A percentile compares a stretch with the other conserved stretches of the same genome.
Evolutionary conservation across 176 grass and related monocot genomes (phyloP).

Genomic region (Zoysia pacifica): DNA sequence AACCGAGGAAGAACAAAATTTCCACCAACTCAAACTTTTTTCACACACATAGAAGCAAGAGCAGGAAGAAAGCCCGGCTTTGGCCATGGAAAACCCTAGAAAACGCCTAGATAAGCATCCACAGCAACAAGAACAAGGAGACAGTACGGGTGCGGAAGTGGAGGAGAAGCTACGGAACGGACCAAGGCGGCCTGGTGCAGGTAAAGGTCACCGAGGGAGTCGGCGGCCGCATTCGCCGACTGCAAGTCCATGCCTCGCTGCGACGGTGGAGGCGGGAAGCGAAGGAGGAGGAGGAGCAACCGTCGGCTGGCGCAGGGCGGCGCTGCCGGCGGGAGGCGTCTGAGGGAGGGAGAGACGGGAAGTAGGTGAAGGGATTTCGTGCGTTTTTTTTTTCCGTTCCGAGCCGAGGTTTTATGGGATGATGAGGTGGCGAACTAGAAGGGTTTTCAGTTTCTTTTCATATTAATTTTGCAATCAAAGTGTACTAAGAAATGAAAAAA

Average conservation of each 20-base stretch:
- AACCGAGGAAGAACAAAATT: background rate
- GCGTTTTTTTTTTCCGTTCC: constrained; percentile 3
- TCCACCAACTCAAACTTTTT: background rate
- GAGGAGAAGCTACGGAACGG: constrained; percentile 4
- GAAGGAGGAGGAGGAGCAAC: background rate
- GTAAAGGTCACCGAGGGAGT: constrained; percentile 35
- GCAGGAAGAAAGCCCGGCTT: background rate
- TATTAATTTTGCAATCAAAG: background rate
- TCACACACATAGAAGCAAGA: background rate
- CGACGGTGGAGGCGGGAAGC: background rate
- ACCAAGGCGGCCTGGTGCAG: constrained; percentile 44
- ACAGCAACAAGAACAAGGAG: background rate
- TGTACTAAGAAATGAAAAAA: background rate
- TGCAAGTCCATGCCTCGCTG: constrained; percentile 46
- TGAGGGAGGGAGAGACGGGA: background rate
- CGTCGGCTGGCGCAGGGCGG: constrained; percentile 19
- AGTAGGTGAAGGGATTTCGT: constrained; percentile 37
- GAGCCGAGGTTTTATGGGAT: constrained; percentile 40
- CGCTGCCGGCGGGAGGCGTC: background rate
- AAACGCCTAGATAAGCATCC: background rate
- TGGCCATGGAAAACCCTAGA: background rate
- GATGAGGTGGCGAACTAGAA: background rate
- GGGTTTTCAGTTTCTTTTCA: background rate
- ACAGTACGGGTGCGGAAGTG: background rate
- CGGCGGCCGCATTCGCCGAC: constrained; percentile 33